A percentile compares a stretch with the other conserved stretches of the same genome.
These are phyloP conservation scores for Populus pruinosa DNA, from an alignment of 345 rosid species.

Conservation along the genomic window DNA sequence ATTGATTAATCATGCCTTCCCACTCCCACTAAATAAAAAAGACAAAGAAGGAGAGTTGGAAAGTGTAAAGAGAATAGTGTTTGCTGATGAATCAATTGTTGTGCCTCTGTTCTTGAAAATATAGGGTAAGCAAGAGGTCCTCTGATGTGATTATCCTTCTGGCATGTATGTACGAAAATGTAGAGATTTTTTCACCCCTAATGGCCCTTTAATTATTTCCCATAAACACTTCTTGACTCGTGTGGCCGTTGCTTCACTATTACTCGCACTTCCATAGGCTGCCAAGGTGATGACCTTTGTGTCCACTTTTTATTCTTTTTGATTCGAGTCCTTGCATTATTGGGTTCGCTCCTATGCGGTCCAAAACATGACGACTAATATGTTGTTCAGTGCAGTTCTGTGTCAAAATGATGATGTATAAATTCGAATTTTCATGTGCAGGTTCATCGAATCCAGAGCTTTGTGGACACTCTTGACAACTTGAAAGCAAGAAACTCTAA, in stretches of 20 bases:
- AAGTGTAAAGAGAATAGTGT: not conserved
- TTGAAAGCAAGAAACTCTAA: constrained; percentile 36
- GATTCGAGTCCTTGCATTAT: not conserved
- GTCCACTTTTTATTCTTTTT: not conserved
- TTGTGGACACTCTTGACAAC: constrained; percentile 37
- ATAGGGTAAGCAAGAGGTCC: not conserved
- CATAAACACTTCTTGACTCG: not conserved
- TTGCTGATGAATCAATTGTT: not conserved
- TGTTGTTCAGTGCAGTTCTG: not conserved
- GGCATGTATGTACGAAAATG: too few species aligned
- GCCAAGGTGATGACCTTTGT: not conserved
- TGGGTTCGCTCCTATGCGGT: not conserved
- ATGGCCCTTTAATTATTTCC: not conserved
- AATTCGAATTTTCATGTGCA: constrained; percentile 6
- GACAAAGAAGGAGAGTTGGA: not conserved
- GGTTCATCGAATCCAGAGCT: constrained; percentile 42
- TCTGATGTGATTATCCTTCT: not conserved
- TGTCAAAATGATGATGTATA: not conserved
- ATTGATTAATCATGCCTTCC: not conserved
- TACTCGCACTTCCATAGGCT: not conserved
- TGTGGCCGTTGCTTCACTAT: not conserved
- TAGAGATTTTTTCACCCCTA: not conserved
- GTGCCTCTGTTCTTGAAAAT: not conserved
- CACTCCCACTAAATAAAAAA: not conserved
- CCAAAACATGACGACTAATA: not conserved